These are phyloP conservation scores for Rugonectria rugulosa DNA, from an alignment of 2,329 filamentous ascomycete species.

Conservation along the genomic window DNA sequence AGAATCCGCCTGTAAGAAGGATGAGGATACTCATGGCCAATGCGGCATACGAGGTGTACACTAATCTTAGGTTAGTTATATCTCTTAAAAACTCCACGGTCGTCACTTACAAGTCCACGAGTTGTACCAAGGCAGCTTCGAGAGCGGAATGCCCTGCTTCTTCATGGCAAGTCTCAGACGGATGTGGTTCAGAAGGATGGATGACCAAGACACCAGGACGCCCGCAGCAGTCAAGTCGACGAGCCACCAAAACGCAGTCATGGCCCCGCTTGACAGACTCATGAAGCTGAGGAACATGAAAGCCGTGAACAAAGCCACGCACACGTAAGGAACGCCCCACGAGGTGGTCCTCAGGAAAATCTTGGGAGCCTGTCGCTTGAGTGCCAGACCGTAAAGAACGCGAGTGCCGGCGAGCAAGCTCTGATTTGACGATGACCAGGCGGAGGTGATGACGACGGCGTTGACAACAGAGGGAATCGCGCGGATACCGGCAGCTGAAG, in stretches of 20 bases:
- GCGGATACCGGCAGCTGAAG: slow-evolving; percentile 70
- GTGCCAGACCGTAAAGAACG: slow-evolving; percentile 65
- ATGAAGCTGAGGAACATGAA: slow-evolving; percentile 68
- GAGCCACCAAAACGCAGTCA: slow-evolving; percentile 73
- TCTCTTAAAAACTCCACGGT: too few relatives aligned
- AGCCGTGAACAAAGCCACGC: slow-evolving; percentile 59
- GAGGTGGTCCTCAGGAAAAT: slow-evolving; percentile 67
- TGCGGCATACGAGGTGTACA: slow-evolving; percentile 66
- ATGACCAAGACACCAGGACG: slow-evolving; percentile 69
- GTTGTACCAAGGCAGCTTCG: slow-evolving; percentile 68
- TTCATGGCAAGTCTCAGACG: slow-evolving; percentile 62
- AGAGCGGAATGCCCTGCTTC: slow-evolving; percentile 59
- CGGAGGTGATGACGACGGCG: slow-evolving; percentile 76
- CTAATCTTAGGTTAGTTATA: slow-evolving; percentile 43
- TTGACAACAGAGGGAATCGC: slow-evolving; percentile 78
- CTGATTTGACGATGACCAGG: slow-evolving; percentile 74
- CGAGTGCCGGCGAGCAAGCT: slow-evolving; percentile 67
- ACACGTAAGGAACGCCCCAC: slow-evolving; percentile 68
- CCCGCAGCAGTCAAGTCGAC: slow-evolving; percentile 68
- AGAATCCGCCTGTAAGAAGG: slow-evolving; percentile 74
- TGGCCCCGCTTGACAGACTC: slow-evolving; percentile 61
- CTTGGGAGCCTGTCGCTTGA: slow-evolving; percentile 65
- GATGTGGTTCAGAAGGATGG: slow-evolving; percentile 67
- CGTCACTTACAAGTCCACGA: slow-evolving; percentile 64
- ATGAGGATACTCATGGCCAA: slow-evolving; percentile 69